Percentiles rank a stretch among this genome's conserved stretches.
phyloP scores from a whole-genome alignment of 345 rosid genomes.

The Gossypium rotundifolium region DNA sequence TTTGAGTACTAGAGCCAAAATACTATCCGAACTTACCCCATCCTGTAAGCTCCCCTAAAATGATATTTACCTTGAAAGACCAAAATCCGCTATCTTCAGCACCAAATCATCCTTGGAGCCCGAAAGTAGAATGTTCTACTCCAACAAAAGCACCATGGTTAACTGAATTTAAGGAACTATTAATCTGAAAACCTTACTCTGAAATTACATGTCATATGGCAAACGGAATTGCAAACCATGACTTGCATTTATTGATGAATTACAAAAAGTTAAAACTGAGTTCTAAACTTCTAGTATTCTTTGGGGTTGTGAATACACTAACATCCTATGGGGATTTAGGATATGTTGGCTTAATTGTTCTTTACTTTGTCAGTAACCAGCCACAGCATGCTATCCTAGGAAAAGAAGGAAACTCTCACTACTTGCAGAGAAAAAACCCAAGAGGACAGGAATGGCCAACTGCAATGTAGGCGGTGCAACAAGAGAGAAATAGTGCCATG shows the following conservation, averaged over 20 bases:
- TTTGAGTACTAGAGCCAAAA: slow-evolving; percentile 1
- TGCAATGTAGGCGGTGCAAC: background rate
- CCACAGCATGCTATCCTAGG: background rate
- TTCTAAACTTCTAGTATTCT: background rate
- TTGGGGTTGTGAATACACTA: background rate
- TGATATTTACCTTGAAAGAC: slow-evolving; percentile 53
- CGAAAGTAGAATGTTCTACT: slow-evolving; percentile 53
- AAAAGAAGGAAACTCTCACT: background rate
- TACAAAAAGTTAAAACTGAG: background rate
- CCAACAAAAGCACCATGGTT: slow-evolving; percentile 15
- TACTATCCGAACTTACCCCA: background rate
- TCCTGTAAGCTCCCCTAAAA: background rate
- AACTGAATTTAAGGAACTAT: background rate
- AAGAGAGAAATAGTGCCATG: background rate
- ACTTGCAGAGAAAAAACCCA: background rate
- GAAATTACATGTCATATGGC: background rate
- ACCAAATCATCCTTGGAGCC: slow-evolving; percentile 32
- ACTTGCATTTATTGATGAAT: background rate
- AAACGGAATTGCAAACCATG: background rate
- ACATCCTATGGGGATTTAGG: background rate
- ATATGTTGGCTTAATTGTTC: background rate
- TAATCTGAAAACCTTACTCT: background rate
- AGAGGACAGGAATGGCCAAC: background rate
- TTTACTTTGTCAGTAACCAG: background rate
- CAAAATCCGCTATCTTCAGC: slow-evolving; percentile 76